phyloP scores from a whole-genome alignment of 2,329 filamentous ascomycete genomes.

The Rhexocercosporidium sp. region DNA sequence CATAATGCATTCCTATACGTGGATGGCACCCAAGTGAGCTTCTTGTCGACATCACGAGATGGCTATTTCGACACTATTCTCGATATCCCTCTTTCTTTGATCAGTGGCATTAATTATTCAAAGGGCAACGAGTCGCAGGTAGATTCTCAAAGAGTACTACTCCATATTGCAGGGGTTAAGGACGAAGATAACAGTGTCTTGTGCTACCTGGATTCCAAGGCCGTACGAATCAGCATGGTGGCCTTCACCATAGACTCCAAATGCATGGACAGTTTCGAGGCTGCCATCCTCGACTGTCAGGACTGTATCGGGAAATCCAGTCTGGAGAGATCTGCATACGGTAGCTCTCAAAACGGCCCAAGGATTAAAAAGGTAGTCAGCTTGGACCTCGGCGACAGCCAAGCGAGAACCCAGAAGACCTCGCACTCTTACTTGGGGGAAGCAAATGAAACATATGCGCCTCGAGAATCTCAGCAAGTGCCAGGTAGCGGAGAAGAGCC shows the following conservation, averaged over 20 bases:
- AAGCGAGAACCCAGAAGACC: neutral
- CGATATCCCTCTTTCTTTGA: slow-evolving; percentile 13
- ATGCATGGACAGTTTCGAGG: neutral
- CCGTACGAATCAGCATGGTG: neutral
- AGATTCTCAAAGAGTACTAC: neutral
- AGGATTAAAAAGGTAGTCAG: neutral
- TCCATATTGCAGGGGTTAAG: neutral
- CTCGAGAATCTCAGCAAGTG: neutral
- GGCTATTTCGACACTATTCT: slow-evolving; percentile 20
- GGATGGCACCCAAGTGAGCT: slow-evolving; percentile 14
- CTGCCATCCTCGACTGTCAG: neutral
- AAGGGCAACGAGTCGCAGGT: neutral
- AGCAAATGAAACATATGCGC: neutral
- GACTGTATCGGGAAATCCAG: neutral
- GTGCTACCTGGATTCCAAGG: slow-evolving; percentile 1
- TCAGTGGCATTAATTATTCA: neutral
- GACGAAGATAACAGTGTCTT: neutral
- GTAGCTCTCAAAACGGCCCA: neutral
- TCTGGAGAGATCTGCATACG: neutral
- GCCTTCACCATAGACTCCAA: neutral
- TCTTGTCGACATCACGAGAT: slow-evolving; percentile 10
- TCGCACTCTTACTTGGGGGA: neutral
- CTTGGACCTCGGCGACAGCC: neutral
- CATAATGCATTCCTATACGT: slow-evolving; percentile 22
- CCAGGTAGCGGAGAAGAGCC: neutral